Base-by-base conservation (phyloP, 2,329 filamentous ascomycete species). In the Cladophialophora chaetospira region DNA sequence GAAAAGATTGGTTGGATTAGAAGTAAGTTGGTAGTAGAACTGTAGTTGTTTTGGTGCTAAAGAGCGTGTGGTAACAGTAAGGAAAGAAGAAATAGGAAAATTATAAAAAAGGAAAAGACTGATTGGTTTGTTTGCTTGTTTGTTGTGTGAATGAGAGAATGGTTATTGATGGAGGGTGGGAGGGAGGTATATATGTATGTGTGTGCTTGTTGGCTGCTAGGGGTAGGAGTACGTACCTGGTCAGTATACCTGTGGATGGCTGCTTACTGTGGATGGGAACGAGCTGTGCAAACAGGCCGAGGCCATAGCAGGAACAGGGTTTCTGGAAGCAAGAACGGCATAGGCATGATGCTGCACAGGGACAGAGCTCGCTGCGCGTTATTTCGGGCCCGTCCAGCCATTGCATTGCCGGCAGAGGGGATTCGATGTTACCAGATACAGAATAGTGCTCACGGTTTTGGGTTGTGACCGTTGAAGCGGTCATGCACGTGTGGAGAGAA, bases 11-110 rank as follows among this genome's bases (percentile, higher is more conserved):
- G 40, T 47, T 40, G 6, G 35, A 51, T 51, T 51, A 28, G 26
- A 23, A 23, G 5, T 36, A 40, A 19, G 31, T 47, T 47, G 17
- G 42, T 10, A 28, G 35, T 28, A 46, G 29, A 31, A 15, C 17
- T 48, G 28, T 47, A 50, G 49, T 40, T 49, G 10, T 36, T 50
- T 29, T 19, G 8, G 40, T 48, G 54, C 53, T 52, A 64, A 55
- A 57, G 62, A 64, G 42, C 47, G 62, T 64, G 62, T 55, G 57
- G 48, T 53, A 62, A 64, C 60, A 43, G 46, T 40, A 53, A 45
- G 42, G 46, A 61, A 60, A 53, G 19, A 60, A 50, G 35, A 52
- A 55, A 38, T 31, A 51, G 36, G 46, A 60, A 60, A 55, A 21
- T 29, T 35, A 28, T 17, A 46, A 44, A 17, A 38, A 38, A 50